Evolutionary conservation across 192 early-diverging fungal genomes (phyloP), one percentile per base, ranked within the genome.

Genomic region (Coemansia sp.): DNA sequence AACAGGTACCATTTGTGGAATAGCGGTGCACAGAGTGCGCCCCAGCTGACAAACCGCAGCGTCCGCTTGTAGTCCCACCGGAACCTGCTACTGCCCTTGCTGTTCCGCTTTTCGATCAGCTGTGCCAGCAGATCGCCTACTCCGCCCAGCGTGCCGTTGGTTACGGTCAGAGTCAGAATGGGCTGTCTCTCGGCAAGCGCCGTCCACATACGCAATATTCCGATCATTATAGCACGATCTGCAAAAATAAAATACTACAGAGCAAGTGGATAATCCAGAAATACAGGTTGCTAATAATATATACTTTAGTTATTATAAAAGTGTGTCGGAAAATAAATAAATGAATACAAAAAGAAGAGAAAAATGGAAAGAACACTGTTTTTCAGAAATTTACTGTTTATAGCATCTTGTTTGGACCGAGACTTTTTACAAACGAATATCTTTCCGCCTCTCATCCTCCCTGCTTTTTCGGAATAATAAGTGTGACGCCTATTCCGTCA

Each of bases 1-100:
- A 90, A 72, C 2, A 72, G 72, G 65, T 88, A 93, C 91, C 91
- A 93, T 37, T 69, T 84, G 61, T 88, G 85, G 14, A 90, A 83
- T 1, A 91, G 14, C 0, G 91, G 91, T 7, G 91, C 91, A 11
- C 89, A 85, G 22, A 84, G 63, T 32, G 90, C 85, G 56, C 89
- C 89, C 79, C 89, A 93, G 5, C 84, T 53, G 53, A 89, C 86
- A 71, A 91, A 91, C 4, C 89, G 83, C 17, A 84, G 41, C 7
- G 85, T 85, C 20, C 90, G 80, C 11, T 63, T 48, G 60, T n/a
- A 5, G 67, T 75, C 64, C 75, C 76, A 83, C 14, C 25, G 37
- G 63, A 82, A 65, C 14, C 57, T 68, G 3, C 62, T 46, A 22
- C 20, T 9, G 19, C 7, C 13, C 20, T 71, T 66, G 57, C 37